Base-by-base conservation (phyloP, 805 yeast genomes). In the Saturnispora saitoi region DNA sequence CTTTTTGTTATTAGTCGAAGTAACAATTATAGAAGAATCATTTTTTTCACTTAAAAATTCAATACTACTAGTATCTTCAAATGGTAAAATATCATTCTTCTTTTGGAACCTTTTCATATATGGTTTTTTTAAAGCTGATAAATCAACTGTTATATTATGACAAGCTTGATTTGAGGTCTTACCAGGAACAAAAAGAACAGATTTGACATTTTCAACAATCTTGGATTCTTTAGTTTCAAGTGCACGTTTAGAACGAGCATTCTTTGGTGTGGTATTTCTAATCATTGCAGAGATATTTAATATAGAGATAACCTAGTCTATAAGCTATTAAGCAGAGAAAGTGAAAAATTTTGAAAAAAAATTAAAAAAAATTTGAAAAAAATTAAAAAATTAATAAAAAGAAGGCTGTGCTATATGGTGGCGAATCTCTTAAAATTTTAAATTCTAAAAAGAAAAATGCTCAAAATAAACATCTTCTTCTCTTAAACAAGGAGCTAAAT, bases 41-140 rank as follows among this genome's bases (percentile, higher is more conserved):
- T 93, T 93, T 74, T 93, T 93, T 66, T 91, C 96, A 57, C 95
- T 77, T 68, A 93, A 87, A 61, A 93, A 93, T 67, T 93, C 99
- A 51, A 93, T 69, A 32, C 83, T 77, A 2, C 83, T 59, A 12
- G 87, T 76, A 63, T 93, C 98, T 67, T 93, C 99, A 67, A 93
- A 93, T 14, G 99, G 98, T 56, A 83, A 76, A 53, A 91, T 74
- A 41, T 87, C 91, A 61, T 93, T 93, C 72, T 88, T 90, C 68
- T 86, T 87, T 49, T 80, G 74, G 63, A 93, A 91, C 62, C 95
- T 80, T 68, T 88, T 88, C 55, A 83, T 80, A 56, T 79, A 81
- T 28, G 99, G 99, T 67, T 91, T 89, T 68, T 93, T 93, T 63
- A 91, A 70, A 3, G 95, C 88, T 70, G 89, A 74, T 54, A 93